Evolutionary conservation across 306 rosid species (phyloP).

Genomic region (Cucumis melo): DNA sequence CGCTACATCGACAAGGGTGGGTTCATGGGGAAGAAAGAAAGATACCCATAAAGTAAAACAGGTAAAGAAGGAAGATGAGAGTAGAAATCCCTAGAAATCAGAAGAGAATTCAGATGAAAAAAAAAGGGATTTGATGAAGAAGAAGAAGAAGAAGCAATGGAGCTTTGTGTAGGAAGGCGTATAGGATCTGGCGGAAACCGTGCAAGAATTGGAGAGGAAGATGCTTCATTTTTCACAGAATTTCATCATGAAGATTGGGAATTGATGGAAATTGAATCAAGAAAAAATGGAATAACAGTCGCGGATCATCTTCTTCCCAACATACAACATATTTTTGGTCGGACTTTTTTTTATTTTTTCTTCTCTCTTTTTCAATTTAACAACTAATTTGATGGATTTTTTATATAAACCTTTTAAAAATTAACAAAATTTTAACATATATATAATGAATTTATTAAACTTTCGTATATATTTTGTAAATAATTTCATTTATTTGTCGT

Average conservation of each 20-base stretch:
- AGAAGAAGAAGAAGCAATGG: neutral
- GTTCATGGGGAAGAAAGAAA: neutral
- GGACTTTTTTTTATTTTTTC: neutral
- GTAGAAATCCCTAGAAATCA: neutral
- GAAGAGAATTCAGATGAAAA: neutral
- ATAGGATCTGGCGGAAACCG: conserved; percentile 3
- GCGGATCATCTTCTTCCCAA: neutral
- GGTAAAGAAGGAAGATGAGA: neutral
- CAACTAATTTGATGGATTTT: neutral
- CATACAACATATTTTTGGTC: neutral
- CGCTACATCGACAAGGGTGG: neutral
- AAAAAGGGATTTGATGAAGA: neutral
- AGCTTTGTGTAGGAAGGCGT: neutral
- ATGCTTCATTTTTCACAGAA: neutral
- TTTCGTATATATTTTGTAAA: too few species aligned
- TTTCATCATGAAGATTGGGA: neutral
- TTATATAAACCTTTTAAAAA: too few species aligned
- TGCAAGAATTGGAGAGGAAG: neutral
- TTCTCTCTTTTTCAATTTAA: neutral
- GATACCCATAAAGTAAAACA: neutral
- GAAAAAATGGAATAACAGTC: neutral
- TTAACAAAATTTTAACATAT: too few species aligned
- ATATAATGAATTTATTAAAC: too few species aligned
- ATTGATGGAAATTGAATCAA: neutral
- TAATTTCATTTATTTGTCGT: too few species aligned